These are phyloP conservation scores for Coniochaeta ligniaria DNA, from an alignment of 2,329 filamentous ascomycete species.

Conservation along the genomic window DNA sequence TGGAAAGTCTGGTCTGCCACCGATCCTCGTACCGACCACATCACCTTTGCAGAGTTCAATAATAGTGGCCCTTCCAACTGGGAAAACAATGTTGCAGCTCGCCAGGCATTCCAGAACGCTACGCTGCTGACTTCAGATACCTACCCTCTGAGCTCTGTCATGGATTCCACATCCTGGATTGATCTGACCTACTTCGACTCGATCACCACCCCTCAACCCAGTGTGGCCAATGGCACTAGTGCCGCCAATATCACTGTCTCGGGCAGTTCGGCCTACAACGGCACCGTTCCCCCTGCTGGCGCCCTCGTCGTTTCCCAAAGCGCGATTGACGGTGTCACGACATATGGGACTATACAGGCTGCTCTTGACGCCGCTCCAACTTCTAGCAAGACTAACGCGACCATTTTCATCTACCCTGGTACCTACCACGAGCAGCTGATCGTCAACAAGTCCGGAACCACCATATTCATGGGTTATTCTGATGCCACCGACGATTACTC, in stretches of 20 bases:
- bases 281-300: conserved; percentile 21
- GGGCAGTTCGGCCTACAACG: conserved; percentile 6
- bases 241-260: conserved; percentile 11
- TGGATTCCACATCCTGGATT: conserved; percentile 17
- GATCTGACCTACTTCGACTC: conserved; percentile 17
- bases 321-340: conserved; percentile 23
- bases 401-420: conserved; percentile 31
- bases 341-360: conserved; percentile 26
- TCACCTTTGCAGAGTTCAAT: conserved; percentile 43
- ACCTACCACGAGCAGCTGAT: conserved; percentile 29
- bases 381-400: conserved; percentile 25
- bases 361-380: conserved; percentile 23
- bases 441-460: conserved; percentile 27
- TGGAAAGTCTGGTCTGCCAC: conserved; percentile 38
- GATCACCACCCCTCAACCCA: conserved; percentile 11
- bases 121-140: conserved; percentile 15
- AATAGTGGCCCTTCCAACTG: conserved; percentile 40
- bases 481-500: conserved; percentile 25
- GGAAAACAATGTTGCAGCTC: conserved; percentile 9
- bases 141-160: conserved; percentile 14
- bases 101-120: conserved; percentile 13
- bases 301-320: conserved; percentile 24
- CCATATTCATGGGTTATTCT: conserved; percentile 30
- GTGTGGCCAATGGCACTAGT: neutral
- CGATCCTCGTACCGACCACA: conserved; percentile 32